These are phyloP conservation scores for Carex scoparia DNA, from an alignment of 176 grass and related monocot species.

Conservation along the genomic window DNA sequence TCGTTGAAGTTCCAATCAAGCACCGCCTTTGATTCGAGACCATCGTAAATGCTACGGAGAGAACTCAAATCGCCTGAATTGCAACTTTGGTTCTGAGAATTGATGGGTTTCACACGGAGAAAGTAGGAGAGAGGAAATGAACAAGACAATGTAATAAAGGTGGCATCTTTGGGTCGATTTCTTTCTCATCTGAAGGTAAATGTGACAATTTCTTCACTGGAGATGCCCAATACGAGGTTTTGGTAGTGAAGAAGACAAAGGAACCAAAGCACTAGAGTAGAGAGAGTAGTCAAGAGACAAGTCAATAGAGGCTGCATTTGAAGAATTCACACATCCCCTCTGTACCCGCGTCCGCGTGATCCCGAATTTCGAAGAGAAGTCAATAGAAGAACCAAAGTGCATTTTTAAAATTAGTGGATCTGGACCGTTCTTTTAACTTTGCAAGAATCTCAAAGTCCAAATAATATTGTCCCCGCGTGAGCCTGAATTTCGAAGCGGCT, in stretches of 20 bases:
- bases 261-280: background rate
- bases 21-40: conserved; percentile 29
- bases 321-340: no score
- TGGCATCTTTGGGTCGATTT: background rate
- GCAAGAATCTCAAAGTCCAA: no score
- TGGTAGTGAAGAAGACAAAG: conserved; percentile 27
- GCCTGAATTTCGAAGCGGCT: no score
- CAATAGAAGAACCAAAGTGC: no score
- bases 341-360: no score
- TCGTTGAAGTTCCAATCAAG: conserved; percentile 40
- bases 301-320: background rate
- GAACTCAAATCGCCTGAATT: conserved; percentile 42
- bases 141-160: conserved; percentile 21
- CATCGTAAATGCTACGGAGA: conserved; percentile 39
- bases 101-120: conserved; percentile 12
- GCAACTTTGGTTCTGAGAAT: conserved; percentile 46
- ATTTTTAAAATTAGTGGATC: no score
- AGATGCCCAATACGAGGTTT: background rate
- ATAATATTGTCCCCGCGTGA: no score
- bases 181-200: conserved; percentile 49
- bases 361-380: no score
- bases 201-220: conserved; percentile 15
- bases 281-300: background rate
- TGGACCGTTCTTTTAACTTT: no score
- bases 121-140: conserved; percentile 18